Conservation (phyloP, 2,329 filamentous ascomycete genomes). For the Stenocarpella maydis region DNA sequence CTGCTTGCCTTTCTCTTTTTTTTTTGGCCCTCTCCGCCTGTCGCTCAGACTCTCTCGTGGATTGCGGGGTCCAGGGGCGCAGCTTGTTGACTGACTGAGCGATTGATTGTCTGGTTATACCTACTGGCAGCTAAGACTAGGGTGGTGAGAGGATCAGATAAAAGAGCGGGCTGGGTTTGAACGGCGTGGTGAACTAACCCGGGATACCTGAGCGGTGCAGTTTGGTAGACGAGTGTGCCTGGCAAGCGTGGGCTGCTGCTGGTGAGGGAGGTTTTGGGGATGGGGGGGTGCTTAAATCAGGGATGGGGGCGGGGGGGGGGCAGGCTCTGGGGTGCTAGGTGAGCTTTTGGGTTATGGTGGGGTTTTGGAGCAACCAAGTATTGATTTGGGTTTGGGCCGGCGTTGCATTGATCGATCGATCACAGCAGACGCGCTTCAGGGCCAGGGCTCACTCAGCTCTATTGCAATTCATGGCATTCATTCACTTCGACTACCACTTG, state of each 20-base stretch:
- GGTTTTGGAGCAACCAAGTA: slow-evolving; percentile 28
- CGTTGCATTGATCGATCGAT: slow-evolving; percentile 25
- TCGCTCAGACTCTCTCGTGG: slow-evolving; percentile 24
- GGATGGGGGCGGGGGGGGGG: too few species aligned
- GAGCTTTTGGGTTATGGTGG: slow-evolving; percentile 30
- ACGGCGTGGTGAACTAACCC: slow-evolving; percentile 10
- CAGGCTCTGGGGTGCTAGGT: slow-evolving; percentile 8
- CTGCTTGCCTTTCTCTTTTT: slow-evolving; percentile 34
- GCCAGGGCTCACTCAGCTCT: neutral
- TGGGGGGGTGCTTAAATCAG: slow-evolving; percentile 1
- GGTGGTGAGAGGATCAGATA: slow-evolving; percentile 12
- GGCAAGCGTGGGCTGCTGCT: slow-evolving; percentile 18
- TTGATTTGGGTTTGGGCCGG: slow-evolving; percentile 16
- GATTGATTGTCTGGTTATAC: slow-evolving; percentile 1
- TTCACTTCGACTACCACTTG: neutral
- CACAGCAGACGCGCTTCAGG: slow-evolving; percentile 22
- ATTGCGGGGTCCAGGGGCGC: slow-evolving; percentile 19
- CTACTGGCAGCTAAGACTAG: slow-evolving; percentile 15
- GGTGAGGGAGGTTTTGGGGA: slow-evolving; percentile 20
- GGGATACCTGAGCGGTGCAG: slow-evolving; percentile 20
- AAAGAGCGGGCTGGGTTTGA: neutral
- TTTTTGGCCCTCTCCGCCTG: too few species aligned
- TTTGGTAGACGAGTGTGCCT: slow-evolving; percentile 18
- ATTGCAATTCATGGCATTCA: neutral
- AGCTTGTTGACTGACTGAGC: neutral